Evolutionary conservation across 768 basidiomycete species (phyloP).

Genomic region (Pisolithus microcarpus): DNA sequence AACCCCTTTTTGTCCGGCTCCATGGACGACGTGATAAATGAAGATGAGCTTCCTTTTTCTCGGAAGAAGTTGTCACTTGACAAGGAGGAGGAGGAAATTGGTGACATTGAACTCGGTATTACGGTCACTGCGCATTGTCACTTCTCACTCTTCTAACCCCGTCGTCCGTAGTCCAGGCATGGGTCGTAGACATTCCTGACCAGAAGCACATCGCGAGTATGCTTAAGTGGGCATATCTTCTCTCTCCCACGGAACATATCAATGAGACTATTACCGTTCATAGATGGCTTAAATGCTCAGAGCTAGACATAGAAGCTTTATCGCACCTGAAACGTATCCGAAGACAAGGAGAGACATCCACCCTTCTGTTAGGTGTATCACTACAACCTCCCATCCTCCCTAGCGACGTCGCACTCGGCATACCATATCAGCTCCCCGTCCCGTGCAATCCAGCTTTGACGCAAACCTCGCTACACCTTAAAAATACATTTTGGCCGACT

Average conservation of each 20-base stretch:
- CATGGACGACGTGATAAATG: conserved; percentile 42
- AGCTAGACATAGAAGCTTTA: conserved; percentile 53
- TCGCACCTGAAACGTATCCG: conserved; percentile 75
- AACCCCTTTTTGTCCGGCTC: conserved; percentile 28
- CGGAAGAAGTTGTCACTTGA: conserved; percentile 52
- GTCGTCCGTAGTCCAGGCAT: conserved; percentile 52
- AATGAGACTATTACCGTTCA: neutral
- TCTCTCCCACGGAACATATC: neutral
- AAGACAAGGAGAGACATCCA: conserved; percentile 39
- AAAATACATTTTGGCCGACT: conserved; percentile 83
- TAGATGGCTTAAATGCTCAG: conserved; percentile 65
- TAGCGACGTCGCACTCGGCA: conserved; percentile 34
- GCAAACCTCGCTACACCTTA: conserved; percentile 51
- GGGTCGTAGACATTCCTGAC: conserved; percentile 72
- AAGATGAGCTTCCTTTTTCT: conserved; percentile 59
- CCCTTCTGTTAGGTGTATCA: conserved; percentile 48
- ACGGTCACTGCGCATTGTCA: neutral
- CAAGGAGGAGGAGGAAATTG: conserved; percentile 52
- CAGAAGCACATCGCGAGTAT: conserved; percentile 49
- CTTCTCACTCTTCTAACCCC: neutral
- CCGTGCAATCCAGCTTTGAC: conserved; percentile 67
- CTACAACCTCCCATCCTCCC: conserved; percentile 44
- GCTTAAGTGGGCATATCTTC: conserved; percentile 43
- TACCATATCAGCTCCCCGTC: conserved; percentile 53
- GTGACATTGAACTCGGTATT: conserved; percentile 38